Conservation (phyloP, 176 grass and related monocot genomes). For the Zea mays region Zm-B73-REFERENCE-NAM-5.0 NC_050105.1:2394501-2395000, state of each 20-base stretch:
- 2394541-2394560: too few relatives aligned
- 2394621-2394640: background rate
- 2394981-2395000: background rate
- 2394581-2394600: background rate
- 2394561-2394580: background rate
- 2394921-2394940: background rate
- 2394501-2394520: too few relatives aligned
- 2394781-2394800: background rate
- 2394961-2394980: background rate
- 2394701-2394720: background rate
- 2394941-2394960: background rate
- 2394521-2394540: too few relatives aligned
- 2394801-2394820: background rate
- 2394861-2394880: conserved; percentile 27
- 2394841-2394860: background rate
- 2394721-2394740: conserved; percentile 6
- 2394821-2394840: background rate
- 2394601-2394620: background rate
- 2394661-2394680: conserved; percentile 6
- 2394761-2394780: background rate
- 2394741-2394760: background rate
- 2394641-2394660: too few relatives aligned
- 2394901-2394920: background rate
- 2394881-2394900: background rate
- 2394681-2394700: background rate